Evolutionary conservation across 108 stramenopile species (phyloP), one percentile per base, ranked within the genome.

Genomic region (Hondaea fermentalgiana): DNA sequence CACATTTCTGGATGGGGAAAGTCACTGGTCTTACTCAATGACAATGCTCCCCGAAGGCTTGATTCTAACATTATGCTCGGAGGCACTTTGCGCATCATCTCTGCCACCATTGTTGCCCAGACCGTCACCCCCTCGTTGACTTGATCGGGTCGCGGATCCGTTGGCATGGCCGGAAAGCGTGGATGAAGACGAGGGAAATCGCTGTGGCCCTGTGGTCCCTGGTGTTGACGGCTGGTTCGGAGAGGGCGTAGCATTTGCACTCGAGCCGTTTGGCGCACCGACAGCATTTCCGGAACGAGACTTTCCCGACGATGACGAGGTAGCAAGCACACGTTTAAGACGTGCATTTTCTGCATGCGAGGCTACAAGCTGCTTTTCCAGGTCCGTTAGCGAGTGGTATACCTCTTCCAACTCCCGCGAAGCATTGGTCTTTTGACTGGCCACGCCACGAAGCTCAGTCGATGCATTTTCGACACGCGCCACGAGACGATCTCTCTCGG

Each of bases 371-470:
- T 83, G 76, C 51, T 83, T 83, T 35, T 83, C 76, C 10, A 83
- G 76, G 76, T 83, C 76, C 19, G 76, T 83, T 2, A 83, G 51
- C 45, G 49, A 53, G 23, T n/a, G 25, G 23, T 83, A 83, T 0
- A 83, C 45, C 23, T 83, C 76, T 23, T 83, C 76, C 1, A 83
- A 23, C 76, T 83, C 76, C 51, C 49, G 44, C 10, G 76, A n/a
- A 35, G 76, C 76, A 23, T 83, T 83, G 49, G 76, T 83, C 49
- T 83, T 83, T 45, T 83, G 76, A 53, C 23, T 83, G 45, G 76
- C 76, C 51, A 83, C 76, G 76, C 76, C 76, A 23, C 76, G 76
- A 1, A 83, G 76, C 51, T 83, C 49, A 6, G 51, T 53, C 6
- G 76, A 83, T 6, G 76, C 76, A 23, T 83, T 53, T 53, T 83